Conservation (phyloP, 257 asterid species). For the Rhazya stricta region DNA sequence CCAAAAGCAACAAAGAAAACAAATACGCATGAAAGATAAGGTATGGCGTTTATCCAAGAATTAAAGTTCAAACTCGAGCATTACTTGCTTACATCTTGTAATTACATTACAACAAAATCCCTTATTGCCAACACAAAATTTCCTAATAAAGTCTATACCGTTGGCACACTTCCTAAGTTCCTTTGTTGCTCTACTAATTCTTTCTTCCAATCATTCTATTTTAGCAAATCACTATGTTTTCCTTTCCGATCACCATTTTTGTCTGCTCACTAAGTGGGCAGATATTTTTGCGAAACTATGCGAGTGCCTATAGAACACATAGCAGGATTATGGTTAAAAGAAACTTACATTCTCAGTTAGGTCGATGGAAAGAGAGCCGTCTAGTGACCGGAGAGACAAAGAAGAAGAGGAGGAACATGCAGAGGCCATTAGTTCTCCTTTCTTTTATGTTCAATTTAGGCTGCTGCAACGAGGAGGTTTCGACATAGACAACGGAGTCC, state of each 20-base stretch:
- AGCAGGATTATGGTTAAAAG: background rate
- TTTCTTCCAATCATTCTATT: background rate
- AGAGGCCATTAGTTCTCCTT: constrained; percentile 35
- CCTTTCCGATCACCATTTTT: background rate
- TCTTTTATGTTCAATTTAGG: background rate
- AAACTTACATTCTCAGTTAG: constrained; percentile 40
- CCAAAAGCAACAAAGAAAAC: background rate
- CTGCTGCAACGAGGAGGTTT: background rate
- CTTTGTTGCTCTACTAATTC: background rate
- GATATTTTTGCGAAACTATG: background rate
- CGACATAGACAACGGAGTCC: too few species aligned
- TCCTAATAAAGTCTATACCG: constrained; percentile 2
- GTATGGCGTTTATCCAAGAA: background rate
- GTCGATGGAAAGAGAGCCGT: constrained; percentile 20
- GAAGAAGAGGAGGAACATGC: constrained; percentile 38
- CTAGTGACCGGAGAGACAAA: constrained; percentile 40
- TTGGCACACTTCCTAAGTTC: background rate
- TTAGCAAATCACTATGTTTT: background rate
- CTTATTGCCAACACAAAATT: background rate
- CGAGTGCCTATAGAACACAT: background rate
- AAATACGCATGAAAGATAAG: background rate
- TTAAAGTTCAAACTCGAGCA: background rate
- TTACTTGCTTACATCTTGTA: background rate
- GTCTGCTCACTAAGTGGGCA: background rate
- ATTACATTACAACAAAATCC: constrained; percentile 3